Conservation (phyloP, 1,284 basidiomycete genomes). For the Trichosporon sp. region DNA sequence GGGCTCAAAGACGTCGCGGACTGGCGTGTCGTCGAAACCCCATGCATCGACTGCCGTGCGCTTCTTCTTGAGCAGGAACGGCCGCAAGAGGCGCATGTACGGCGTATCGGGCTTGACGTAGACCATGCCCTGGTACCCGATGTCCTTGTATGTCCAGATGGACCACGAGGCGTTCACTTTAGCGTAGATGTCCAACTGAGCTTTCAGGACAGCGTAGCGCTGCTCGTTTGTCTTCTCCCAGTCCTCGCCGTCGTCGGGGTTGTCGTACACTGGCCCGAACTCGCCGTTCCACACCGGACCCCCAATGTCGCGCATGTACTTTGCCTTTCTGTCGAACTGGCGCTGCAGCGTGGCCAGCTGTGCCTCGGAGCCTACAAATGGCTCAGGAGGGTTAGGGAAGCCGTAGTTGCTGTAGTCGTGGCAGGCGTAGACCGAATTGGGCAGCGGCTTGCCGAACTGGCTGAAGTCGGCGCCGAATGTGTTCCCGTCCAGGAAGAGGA, state of each 20-base stretch:
- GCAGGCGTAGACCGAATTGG: constrained; percentile 55
- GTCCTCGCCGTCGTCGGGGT: constrained; percentile 28
- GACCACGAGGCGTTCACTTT: constrained; percentile 59
- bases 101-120: constrained; percentile 62
- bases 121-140: constrained; percentile 74
- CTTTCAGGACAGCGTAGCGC: constrained; percentile 62
- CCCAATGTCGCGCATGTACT: constrained; percentile 22
- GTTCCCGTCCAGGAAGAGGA: constrained; percentile 52
- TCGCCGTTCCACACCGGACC: constrained; percentile 51
- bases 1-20: constrained; percentile 58
- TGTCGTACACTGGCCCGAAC: constrained; percentile 50
- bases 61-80: constrained; percentile 60
- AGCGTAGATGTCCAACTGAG: constrained; percentile 68
- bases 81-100: constrained; percentile 60
- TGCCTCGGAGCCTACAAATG: constrained; percentile 45
- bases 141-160: constrained; percentile 79
- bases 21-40: constrained; percentile 51
- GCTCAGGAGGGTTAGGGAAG: constrained; percentile 61
- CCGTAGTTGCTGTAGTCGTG: constrained; percentile 64
- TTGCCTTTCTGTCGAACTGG: constrained; percentile 57
- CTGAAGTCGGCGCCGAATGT: constrained; percentile 70
- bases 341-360: constrained; percentile 52
- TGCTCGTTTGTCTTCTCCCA: constrained; percentile 60
- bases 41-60: constrained; percentile 47
- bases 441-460: constrained; percentile 53